Conservation (phyloP, 768 basidiomycete species). For the Suillus sp. region DNA sequence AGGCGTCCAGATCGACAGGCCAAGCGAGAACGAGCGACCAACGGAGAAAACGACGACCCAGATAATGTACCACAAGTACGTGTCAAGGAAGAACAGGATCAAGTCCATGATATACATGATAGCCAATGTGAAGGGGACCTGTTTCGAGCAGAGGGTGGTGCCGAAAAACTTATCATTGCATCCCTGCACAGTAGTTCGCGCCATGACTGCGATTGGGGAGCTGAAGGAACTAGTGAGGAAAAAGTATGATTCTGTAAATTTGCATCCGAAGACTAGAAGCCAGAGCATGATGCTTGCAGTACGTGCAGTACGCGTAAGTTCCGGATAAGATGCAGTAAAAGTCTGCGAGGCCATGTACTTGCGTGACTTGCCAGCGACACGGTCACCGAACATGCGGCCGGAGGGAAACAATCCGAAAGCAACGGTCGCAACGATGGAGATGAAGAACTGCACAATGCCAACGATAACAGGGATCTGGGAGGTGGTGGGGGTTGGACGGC, state of each 20-base stretch:
- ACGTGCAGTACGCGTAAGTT: slow-evolving; percentile 70
- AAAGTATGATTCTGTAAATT: slow-evolving; percentile 96
- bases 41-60: slow-evolving; percentile 97
- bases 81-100: slow-evolving; percentile 97
- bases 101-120: slow-evolving; percentile 99
- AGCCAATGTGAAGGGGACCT: slow-evolving; percentile 90
- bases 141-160: slow-evolving; percentile 79
- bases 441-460: slow-evolving; percentile 91
- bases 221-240: slow-evolving; percentile 98
- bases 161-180: slow-evolving; percentile 89
- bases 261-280: slow-evolving; percentile 94
- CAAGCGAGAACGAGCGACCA: slow-evolving; percentile 85
- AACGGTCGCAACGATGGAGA: slow-evolving; percentile 81
- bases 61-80: slow-evolving; percentile 99
- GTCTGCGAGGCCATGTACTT: slow-evolving; percentile 99
- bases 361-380: slow-evolving; percentile 94
- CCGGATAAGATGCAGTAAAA: slow-evolving; percentile 96
- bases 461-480: slow-evolving; percentile 84
- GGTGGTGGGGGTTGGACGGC: slow-evolving; percentile 46
- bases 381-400: slow-evolving; percentile 98
- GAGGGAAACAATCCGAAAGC: slow-evolving; percentile 90
- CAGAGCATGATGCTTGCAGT: slow-evolving; percentile 85
- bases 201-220: slow-evolving; percentile 95
- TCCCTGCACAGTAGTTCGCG: slow-evolving; percentile 88
- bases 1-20: slow-evolving; percentile 98